Percentiles rank a stretch among this genome's conserved stretches.
These are phyloP conservation scores for Pichia sp. DNA, from an alignment of 1,139 yeast genomes.

Conservation along the genomic window DNA sequence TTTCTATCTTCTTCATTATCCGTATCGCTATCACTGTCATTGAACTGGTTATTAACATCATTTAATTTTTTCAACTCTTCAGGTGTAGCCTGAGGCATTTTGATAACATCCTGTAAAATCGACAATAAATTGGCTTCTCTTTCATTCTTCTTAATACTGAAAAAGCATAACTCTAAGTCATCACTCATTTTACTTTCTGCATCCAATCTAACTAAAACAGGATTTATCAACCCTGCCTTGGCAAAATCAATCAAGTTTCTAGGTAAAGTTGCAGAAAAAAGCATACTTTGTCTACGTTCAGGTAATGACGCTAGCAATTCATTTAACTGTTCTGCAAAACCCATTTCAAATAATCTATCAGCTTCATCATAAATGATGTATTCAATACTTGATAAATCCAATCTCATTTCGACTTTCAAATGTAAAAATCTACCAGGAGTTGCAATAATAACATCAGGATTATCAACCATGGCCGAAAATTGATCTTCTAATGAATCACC, in stretches of 20 bases:
- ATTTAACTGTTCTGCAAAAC: constrained; percentile 89
- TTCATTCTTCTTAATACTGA: constrained; percentile 74
- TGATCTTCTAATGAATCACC: constrained; percentile 98
- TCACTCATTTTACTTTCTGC: constrained; percentile 88
- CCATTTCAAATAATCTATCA: constrained; percentile 94
- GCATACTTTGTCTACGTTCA: constrained; percentile 70
- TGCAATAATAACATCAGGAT: constrained; percentile 92
- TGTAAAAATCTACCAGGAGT: constrained; percentile 98
- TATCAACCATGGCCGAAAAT: constrained; percentile 83
- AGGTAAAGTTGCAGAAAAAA: constrained; percentile 95
- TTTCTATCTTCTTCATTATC: constrained; percentile 25
- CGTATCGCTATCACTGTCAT: constrained; percentile 43
- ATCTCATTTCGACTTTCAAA: constrained; percentile 89
- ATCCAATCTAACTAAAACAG: constrained; percentile 85
- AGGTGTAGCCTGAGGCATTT: constrained; percentile 70
- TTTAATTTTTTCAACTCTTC: constrained; percentile 51
- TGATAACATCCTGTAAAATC: constrained; percentile 73
- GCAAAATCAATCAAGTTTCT: constrained; percentile 91
- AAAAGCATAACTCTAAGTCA: constrained; percentile 81
- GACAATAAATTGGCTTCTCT: constrained; percentile 81
- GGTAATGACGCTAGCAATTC: constrained; percentile 84
- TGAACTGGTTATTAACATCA: constrained; percentile 36
- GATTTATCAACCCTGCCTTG: constrained; percentile 89
- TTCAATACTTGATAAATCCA: constrained; percentile 75
- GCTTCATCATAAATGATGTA: constrained; percentile 97